Percentiles rank a stretch among this genome's conserved stretches.
These are phyloP conservation scores for Cordyceps cateniannulata DNA, from an alignment of 2,329 filamentous ascomycete species.

Conservation along the genomic window DNA sequence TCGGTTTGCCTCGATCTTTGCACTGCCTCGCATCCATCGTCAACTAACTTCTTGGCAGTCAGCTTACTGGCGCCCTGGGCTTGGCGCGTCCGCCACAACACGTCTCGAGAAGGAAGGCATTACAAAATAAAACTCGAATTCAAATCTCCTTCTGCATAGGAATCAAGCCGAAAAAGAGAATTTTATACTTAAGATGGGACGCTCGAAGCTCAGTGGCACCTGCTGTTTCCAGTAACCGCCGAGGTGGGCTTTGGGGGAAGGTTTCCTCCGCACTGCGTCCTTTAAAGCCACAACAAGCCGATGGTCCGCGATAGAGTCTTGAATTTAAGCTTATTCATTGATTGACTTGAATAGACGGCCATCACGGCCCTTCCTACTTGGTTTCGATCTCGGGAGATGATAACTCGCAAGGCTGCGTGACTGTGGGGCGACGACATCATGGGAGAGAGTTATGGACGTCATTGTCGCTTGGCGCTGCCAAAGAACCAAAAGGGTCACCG, in stretches of 20 bases:
- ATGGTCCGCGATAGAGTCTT: not conserved
- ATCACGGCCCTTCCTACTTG: not conserved
- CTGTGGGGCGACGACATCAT: conserved; percentile 5
- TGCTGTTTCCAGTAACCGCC: not conserved
- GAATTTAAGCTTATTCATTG: not conserved
- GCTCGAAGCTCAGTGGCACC: not conserved
- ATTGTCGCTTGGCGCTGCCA: not conserved
- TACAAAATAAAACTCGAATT: not conserved
- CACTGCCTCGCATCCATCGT: not conserved
- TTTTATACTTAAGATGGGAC: not conserved
- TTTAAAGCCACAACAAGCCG: not conserved
- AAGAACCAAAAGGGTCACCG: not conserved
- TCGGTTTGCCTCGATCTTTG: not conserved
- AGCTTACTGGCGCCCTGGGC: not conserved
- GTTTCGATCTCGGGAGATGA: not conserved
- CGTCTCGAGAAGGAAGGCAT: not conserved
- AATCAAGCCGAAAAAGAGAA: not conserved
- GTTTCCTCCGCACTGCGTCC: not conserved
- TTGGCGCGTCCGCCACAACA: not conserved
- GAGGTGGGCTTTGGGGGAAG: not conserved
- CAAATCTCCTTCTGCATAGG: not conserved
- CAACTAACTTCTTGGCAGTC: not conserved
- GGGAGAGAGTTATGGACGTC: not conserved
- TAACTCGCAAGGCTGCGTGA: not conserved
- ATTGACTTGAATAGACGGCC: not conserved